Evolutionary conservation across 2,329 filamentous ascomycete genomes (phyloP), one percentile per base, ranked within the genome.

Genomic region (Diplodia mutila): DNA sequence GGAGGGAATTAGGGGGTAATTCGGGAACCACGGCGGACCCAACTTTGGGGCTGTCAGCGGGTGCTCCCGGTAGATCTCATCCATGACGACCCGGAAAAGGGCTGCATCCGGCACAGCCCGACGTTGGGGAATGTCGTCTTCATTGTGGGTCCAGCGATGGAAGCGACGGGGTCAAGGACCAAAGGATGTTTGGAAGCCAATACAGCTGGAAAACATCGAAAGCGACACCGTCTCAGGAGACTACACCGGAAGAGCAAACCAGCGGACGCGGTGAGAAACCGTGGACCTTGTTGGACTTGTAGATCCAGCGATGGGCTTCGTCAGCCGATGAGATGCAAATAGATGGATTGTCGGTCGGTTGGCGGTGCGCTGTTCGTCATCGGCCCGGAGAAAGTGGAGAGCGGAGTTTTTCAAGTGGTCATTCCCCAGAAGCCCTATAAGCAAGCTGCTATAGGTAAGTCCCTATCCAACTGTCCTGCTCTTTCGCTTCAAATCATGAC

Each of bases 1-100:
- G 46, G 34, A 61, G 42, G 25, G n/a, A 39, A 21, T 21, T 2
- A 11, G 55, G 57, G 14, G 57, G 11, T 7, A 48, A 32, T 23
- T 18, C 42, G 57, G 39, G 39, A 49, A 49, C 57, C 18, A 48
- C 39, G 18, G 12, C 29, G 39, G 11, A 48, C 3, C n/a, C 14
- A 39, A 37, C n/a, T 37, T 4, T 16, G 23, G 21, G 39, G 18
- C 12, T 61, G 59, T 63, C 59, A 63, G 29, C 59, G 59, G 59
- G 59, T 37, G 59, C 59, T 63, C 59, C 59, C 59, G 59, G 59
- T 37, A 63, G 59, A 63, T 63, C 59, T 25, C n/a, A 27, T 48
- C 11, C 53, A 37, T 14, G 16, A 46, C 14, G 27, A 61, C 59
- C 42, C n/a, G n/a, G n/a, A n/a, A n/a, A n/a, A n/a, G n/a, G n/a